Evolutionary conservation across 2,329 filamentous ascomycete species (phyloP).

Genomic region (Colletotrichum navitas): DNA sequence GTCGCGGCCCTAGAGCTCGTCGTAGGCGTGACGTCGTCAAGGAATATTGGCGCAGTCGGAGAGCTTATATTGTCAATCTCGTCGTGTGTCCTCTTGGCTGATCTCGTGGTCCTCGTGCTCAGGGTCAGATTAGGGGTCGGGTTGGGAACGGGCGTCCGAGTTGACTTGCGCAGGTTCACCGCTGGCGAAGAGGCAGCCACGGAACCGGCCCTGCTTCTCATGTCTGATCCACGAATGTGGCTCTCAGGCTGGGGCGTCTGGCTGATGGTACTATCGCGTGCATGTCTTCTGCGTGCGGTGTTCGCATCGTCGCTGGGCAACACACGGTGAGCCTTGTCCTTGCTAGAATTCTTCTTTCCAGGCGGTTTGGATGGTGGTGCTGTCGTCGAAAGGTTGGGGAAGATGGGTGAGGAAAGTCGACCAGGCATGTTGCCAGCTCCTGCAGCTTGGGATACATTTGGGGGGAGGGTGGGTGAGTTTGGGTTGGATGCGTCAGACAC

Average conservation of each 20-base stretch:
- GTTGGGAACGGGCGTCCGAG: conserved; percentile 33
- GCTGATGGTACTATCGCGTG: conserved; percentile 56
- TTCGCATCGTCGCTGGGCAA: conserved; percentile 46
- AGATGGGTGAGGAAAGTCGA: conserved; percentile 51
- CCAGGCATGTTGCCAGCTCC: conserved; percentile 56
- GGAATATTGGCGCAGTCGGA: conserved; percentile 63
- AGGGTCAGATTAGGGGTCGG: conserved; percentile 18
- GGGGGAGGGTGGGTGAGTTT: conserved; percentile 49
- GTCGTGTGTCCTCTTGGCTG: conserved; percentile 67
- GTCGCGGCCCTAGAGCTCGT: conserved; percentile 71
- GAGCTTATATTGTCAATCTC: conserved; percentile 67
- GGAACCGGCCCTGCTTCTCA: conserved; percentile 42
- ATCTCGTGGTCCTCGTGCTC: conserved; percentile 60
- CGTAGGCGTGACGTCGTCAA: conserved; percentile 60
- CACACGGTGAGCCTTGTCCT: conserved; percentile 43
- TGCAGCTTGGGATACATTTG: conserved; percentile 44
- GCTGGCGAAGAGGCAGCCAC: conserved; percentile 48
- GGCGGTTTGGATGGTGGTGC: conserved; percentile 29
- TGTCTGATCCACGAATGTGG: conserved; percentile 50
- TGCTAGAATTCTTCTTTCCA: conserved; percentile 47
- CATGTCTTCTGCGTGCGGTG: conserved; percentile 54
- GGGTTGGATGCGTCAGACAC: conserved; percentile 54
- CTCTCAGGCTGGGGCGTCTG: conserved; percentile 52
- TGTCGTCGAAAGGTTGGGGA: conserved; percentile 49
- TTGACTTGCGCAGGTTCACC: conserved; percentile 37